Base-by-base conservation (phyloP, 225 moss, liverwort and hornwort genomes). In the Marchantia polymorpha region DNA sequence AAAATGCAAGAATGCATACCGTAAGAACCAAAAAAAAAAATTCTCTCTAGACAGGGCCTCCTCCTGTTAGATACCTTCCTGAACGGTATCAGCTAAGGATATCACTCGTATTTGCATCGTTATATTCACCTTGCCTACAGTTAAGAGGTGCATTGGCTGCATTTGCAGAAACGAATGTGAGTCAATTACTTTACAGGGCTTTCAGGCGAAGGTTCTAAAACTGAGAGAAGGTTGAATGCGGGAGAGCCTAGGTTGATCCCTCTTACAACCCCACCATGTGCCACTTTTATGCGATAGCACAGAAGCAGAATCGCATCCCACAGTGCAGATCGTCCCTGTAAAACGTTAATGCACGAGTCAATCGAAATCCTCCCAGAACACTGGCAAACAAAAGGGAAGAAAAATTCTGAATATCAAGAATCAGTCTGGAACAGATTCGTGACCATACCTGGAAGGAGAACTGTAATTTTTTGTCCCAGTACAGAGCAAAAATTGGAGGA, bases 401-500 rank as follows among this genome's bases (percentile, higher is more conserved):
- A 23, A 27, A 12, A 73, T 0, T 39, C 5, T 39, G 16, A 22
- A 61, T 59, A 15, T 16, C 16, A 65, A 26, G 26, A 66, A 27
- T 10, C 10, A 39, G 39, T 39, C 26, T 66, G 10, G 65, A 27
- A 60, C 27, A 67, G 67, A 14, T 61, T 61, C n/a, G 60, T 12
- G 39, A 63, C 19, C 77, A 46, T 51, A 94, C 96, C 94, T 96
- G 94, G 74, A 92, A 87, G 67, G 95, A 93, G 79, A 92, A 99
- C 50, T 95, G 99, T 47, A 91, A 80, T 78, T 91, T 99, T 73
- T 89, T 99, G 75, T 95, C 95, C 99, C 99, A 99, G 77, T 95
- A 95, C 6, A 99, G 81, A 49, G 90, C 99, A 81, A 99, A 90
- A 10, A 95, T 90, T 51, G 99, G 99, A 77, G 95, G 93, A 74